phyloP scores from a whole-genome alignment of 331 rosid species.

The Malus hybrid region DNA sequence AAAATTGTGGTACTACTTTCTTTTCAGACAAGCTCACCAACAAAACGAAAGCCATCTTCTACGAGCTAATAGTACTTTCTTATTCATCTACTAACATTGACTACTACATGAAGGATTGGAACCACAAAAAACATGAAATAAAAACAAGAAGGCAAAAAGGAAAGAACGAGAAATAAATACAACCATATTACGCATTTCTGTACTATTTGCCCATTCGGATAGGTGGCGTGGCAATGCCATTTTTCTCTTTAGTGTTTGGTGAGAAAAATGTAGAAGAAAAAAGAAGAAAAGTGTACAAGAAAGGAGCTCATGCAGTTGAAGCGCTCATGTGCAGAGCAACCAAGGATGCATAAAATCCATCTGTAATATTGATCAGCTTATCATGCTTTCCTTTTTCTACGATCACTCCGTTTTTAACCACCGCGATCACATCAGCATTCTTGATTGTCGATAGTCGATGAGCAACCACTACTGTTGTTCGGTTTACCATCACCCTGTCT shows the following conservation, averaged over 20 bases:
- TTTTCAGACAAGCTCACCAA: neutral
- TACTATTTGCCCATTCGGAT: neutral
- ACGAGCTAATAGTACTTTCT: neutral
- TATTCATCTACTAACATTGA: neutral
- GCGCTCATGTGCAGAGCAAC: conserved; percentile 61
- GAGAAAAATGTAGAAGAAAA: neutral
- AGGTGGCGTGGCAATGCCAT: neutral
- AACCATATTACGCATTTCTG: neutral
- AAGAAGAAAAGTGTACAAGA: neutral
- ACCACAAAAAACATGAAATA: no score
- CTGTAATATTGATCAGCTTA: conserved; percentile 43
- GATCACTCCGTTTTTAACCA: conserved; percentile 74
- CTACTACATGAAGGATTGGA: neutral
- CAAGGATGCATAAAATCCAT: conserved; percentile 78
- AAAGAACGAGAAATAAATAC: neutral
- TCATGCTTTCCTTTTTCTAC: conserved; percentile 85
- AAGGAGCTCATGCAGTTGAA: conserved; percentile 26
- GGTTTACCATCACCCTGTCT: conserved; percentile 60
- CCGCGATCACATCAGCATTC: conserved; percentile 76
- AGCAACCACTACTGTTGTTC: conserved; percentile 80
- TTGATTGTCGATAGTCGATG: conserved; percentile 79
- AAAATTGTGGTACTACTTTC: neutral
- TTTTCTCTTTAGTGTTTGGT: neutral
- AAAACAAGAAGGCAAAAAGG: no score
- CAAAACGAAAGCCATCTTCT: neutral